Evolutionary conservation across 768 basidiomycete species (phyloP).

Genomic region (Psilocybe cubensis): DNA sequence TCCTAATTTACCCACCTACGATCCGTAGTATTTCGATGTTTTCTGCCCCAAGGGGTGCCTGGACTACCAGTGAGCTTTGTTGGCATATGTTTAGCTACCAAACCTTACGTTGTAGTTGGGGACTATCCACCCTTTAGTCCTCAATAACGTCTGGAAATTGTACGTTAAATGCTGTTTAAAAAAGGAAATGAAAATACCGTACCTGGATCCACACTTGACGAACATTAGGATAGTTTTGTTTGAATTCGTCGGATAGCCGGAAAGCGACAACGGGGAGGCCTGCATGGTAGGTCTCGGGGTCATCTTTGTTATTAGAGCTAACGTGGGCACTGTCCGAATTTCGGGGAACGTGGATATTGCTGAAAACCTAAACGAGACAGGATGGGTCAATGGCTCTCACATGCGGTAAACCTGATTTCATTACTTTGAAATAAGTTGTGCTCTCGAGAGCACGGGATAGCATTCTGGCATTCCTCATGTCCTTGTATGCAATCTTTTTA

Average conservation of each 20-base stretch:
- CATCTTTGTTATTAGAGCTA: conserved; percentile 27
- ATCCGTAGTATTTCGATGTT: conserved; percentile 62
- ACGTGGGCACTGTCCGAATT: conserved; percentile 6
- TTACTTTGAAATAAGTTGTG: conserved; percentile 48
- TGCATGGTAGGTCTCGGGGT: conserved; percentile 50
- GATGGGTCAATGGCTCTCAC: no score
- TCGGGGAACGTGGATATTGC: conserved; percentile 52
- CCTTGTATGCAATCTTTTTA: conserved; percentile 44
- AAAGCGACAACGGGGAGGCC: conserved; percentile 70
- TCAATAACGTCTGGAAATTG: conserved; percentile 38
- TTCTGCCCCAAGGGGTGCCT: conserved; percentile 55
- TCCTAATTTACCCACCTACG: conserved; percentile 39
- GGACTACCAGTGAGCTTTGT: neutral
- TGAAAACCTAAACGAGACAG: conserved; percentile 36
- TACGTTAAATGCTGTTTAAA: neutral
- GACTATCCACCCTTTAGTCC: conserved; percentile 63
- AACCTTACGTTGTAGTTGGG: conserved; percentile 54
- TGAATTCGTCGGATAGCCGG: conserved; percentile 56
- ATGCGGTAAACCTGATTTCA: neutral
- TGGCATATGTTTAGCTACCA: neutral
- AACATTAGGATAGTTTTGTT: conserved; percentile 52
- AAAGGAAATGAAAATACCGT: neutral
- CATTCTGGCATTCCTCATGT: conserved; percentile 59
- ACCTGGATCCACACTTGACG: conserved; percentile 57
- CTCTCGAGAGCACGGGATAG: conserved; percentile 59